Conservation (phyloP, 306 rosid genomes). For the Boehmeria nivea region DNA sequence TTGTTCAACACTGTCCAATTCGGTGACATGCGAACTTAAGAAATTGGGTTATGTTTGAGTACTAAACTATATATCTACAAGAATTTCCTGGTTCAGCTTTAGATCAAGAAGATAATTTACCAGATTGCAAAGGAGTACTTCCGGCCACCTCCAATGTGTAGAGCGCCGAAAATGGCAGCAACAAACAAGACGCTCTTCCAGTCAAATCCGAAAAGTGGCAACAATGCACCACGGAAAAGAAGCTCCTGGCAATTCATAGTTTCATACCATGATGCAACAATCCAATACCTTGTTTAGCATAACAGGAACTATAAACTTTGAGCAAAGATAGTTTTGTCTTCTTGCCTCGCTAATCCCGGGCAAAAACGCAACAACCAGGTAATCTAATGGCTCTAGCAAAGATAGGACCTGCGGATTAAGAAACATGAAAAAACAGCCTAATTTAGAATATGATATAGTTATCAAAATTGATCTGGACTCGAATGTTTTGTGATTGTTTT, state of each 20-base stretch:
- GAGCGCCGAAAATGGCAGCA: conserved; percentile 70
- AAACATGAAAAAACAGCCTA: conserved; percentile 25
- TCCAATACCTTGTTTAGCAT: conserved; percentile 7
- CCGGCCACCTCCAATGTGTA: conserved; percentile 75
- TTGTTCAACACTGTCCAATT: not conserved
- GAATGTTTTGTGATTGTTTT: not conserved
- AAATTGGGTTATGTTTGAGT: not conserved
- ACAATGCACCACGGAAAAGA: conserved; percentile 81
- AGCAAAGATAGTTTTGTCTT: conserved; percentile 10
- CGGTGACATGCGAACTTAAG: not conserved
- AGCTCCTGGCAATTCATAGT: conserved; percentile 63
- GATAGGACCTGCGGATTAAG: conserved; percentile 61
- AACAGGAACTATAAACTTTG: conserved; percentile 2
- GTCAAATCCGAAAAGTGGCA: conserved; percentile 77
- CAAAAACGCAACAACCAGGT: conserved; percentile 57
- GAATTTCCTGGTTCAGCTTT: not conserved
- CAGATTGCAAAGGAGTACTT: conserved; percentile 83
- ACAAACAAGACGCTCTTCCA: conserved; percentile 58
- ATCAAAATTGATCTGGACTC: not conserved
- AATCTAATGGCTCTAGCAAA: conserved; percentile 77
- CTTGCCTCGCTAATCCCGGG: conserved; percentile 88
- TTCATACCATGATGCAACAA: conserved; percentile 1
- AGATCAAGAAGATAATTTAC: conserved; percentile 35
- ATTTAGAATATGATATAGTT: conserved; percentile 1
- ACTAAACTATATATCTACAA: no score